phyloP scores from a whole-genome alignment of 2,329 filamentous ascomycete genomes.

The Cryphonectria nitschkei region DNA sequence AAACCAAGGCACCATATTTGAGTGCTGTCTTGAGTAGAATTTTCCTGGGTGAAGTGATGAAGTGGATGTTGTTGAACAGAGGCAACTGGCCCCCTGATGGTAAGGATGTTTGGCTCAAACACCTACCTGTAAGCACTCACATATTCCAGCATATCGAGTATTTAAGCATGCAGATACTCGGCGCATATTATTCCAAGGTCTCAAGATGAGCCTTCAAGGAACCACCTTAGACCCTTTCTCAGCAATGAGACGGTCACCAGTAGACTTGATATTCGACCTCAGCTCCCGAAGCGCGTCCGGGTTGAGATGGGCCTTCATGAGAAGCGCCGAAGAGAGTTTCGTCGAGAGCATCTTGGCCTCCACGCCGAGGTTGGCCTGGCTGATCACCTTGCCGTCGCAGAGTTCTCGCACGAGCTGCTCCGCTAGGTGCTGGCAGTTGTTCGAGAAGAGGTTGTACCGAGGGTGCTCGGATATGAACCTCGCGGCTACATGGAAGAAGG shows the following conservation, averaged over 20 bases:
- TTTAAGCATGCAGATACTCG: background rate
- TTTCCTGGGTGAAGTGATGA: background rate
- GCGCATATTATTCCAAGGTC: too few relatives aligned
- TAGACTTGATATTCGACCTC: slow-evolving; percentile 27
- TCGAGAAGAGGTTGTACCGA: slow-evolving; percentile 38
- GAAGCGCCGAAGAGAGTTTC: slow-evolving; percentile 35
- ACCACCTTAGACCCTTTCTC: slow-evolving; percentile 26
- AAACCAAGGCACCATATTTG: background rate
- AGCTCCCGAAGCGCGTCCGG: slow-evolving; percentile 23
- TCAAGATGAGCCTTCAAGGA: slow-evolving; percentile 6
- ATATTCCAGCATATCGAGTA: background rate
- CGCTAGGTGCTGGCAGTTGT: slow-evolving; percentile 40
- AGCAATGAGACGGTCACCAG: slow-evolving; percentile 27
- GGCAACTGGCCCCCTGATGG: background rate
- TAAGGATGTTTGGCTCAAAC: background rate
- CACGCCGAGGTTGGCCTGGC: slow-evolving; percentile 38
- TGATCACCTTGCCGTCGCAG: slow-evolving; percentile 39
- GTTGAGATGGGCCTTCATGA: slow-evolving; percentile 36
- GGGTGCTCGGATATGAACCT: slow-evolving; percentile 37
- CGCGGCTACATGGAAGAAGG: slow-evolving; percentile 29
- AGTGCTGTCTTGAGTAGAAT: background rate
- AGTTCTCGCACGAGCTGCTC: slow-evolving; percentile 38
- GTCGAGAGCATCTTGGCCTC: slow-evolving; percentile 37
- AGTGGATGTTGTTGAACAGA: background rate
- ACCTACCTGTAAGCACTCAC: background rate